Conservation (phyloP, 2,329 filamentous ascomycete genomes). For the Alternaria novae-zelandiae region DNA sequence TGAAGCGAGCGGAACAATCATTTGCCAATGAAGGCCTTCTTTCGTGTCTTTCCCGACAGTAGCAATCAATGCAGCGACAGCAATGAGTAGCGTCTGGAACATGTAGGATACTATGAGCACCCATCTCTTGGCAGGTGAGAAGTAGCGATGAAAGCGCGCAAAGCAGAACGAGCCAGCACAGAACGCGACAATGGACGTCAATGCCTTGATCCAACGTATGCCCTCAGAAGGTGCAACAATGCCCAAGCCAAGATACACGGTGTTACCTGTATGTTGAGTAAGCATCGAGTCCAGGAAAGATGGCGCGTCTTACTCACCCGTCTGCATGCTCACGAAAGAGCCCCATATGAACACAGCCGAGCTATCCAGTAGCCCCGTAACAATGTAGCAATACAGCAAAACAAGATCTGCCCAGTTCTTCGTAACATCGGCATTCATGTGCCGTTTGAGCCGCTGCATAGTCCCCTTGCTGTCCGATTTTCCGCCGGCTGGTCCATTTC, state of each 20-base stretch:
- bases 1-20: constrained; percentile 70
- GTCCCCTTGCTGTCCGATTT: constrained; percentile 21
- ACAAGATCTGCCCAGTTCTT: constrained; percentile 71
- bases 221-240: constrained; percentile 62
- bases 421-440: constrained; percentile 59
- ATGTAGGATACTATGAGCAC: constrained; percentile 61
- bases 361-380: constrained; percentile 79
- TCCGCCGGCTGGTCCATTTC: constrained; percentile 23
- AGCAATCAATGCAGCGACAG: constrained; percentile 52
- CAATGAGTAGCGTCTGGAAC: constrained; percentile 52
- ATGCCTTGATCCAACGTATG: constrained; percentile 73
- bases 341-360: constrained; percentile 79
- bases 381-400: constrained; percentile 74
- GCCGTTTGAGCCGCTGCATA: constrained; percentile 26
- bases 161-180: constrained; percentile 76
- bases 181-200: constrained; percentile 73
- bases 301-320: constrained; percentile 57
- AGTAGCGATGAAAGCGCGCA: constrained; percentile 68
- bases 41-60: constrained; percentile 48
- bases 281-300: constrained; percentile 9
- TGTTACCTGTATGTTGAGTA: constrained; percentile 62
- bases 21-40: constrained; percentile 53
- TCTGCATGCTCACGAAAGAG: constrained; percentile 84
- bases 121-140: constrained; percentile 68
- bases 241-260: constrained; percentile 78